Percentiles rank a stretch among this genome's conserved stretches.
Conservation (phyloP, 805 yeast genomes). For the Kazachstania bromeliacearum region DNA sequence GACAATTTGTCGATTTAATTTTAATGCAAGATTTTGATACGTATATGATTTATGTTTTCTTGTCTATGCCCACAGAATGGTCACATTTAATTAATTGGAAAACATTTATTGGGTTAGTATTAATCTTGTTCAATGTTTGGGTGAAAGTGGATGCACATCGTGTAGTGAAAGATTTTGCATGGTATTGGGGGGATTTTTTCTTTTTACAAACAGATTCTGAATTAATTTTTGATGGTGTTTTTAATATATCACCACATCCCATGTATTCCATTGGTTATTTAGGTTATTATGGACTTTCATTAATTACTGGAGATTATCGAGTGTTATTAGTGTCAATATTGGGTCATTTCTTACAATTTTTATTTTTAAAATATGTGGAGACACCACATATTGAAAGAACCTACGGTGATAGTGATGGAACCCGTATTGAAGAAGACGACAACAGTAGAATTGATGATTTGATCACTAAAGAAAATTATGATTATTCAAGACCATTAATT, state of each 20-base stretch:
- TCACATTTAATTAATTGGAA: slow-evolving; percentile 39
- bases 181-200: slow-evolving; percentile 95
- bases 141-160: slow-evolving; percentile 82
- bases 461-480: slow-evolving; percentile 32
- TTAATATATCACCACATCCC: slow-evolving; percentile 85
- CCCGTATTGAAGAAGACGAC: slow-evolving; percentile 29
- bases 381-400: slow-evolving; percentile 82
- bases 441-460: slow-evolving; percentile 28
- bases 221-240: slow-evolving; percentile 78
- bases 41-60: slow-evolving; percentile 53
- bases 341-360: slow-evolving; percentile 72
- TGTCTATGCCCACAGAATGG: slow-evolving; percentile 32
- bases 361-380: slow-evolving; percentile 64
- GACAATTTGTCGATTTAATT: slow-evolving; percentile 72
- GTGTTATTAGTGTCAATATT: slow-evolving; percentile 58
- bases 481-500: slow-evolving; percentile 46
- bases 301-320: slow-evolving; percentile 64
- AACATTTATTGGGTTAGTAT: slow-evolving; percentile 46
- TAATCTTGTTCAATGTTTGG: slow-evolving; percentile 70
- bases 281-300: slow-evolving; percentile 77
- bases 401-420: slow-evolving; percentile 42
- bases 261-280: slow-evolving; percentile 86
- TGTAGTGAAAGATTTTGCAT: slow-evolving; percentile 81
- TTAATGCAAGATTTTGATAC: slow-evolving; percentile 78
- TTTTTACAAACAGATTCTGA: slow-evolving; percentile 61